Evolutionary conservation across 2,329 filamentous ascomycete genomes (phyloP), one percentile per base, ranked within the genome.

Genomic region (Thielaviopsis populi): DNA sequence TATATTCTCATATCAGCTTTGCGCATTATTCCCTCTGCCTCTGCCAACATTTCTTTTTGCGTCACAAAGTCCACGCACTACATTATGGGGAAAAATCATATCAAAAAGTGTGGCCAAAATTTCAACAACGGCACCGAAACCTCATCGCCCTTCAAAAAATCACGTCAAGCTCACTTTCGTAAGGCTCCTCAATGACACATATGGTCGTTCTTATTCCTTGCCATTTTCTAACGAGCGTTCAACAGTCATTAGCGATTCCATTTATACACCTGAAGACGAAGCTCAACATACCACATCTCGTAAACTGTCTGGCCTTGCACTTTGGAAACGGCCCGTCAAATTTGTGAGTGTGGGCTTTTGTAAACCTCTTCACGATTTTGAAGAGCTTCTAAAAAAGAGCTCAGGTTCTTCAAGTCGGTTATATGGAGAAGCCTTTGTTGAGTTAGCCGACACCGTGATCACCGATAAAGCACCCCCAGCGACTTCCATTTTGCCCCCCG

Each of bases 311-410:
- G 71, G 72, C 22, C 77, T 73, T 59, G 8, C 46, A 8, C 72
- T 84, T 10, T 75, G 81, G 63, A 72, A 74, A 53, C 75, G 74
- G 50, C 81, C 81, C 1, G 75, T 84, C 3, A 67, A 67, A 0
- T 84, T 84, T 64, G 72, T 82, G 58, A 83, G 80, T 66, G 77
- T 77, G n/a, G 81, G 81, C 4, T 69, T 75, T 50, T 76, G 76
- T 59, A 75, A 82, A 53, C 80, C 80, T 3, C 70, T 81, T 2
- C 75, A 79, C 64, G 71, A 77, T 69, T 6, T 53, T 24, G 10
- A 63, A 11, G 17, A 5, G 33, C 33, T 43, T 24, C 27, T 60
- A 48, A 13, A 65, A 17, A 40, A 61, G 40, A 53, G 30, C 24
- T 27, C 10, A 33, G 68, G 8, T 68, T 13, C 53, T n/a, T 13